phyloP scores from a whole-genome alignment of 768 basidiomycete genomes.

The Rhodosporidiobolus odoratus region DNA sequence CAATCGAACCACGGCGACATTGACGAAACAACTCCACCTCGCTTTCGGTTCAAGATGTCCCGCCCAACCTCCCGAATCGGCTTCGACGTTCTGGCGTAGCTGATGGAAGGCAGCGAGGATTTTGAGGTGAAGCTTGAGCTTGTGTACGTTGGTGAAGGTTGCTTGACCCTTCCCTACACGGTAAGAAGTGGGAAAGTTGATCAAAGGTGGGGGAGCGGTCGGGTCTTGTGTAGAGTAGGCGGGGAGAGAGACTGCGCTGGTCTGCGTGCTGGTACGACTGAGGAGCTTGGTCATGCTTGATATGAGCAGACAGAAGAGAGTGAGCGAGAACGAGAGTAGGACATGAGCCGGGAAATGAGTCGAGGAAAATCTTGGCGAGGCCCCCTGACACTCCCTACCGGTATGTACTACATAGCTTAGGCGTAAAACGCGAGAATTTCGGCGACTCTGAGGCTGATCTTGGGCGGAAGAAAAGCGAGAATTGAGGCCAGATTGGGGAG shows the following conservation, averaged over 20 bases:
- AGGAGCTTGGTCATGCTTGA: too few species aligned
- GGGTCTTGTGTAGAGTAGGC: not conserved
- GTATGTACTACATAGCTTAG: too few species aligned
- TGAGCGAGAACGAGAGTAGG: too few species aligned
- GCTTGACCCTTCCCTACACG: not conserved
- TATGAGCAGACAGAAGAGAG: too few species aligned
- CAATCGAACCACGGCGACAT: constrained; percentile 26
- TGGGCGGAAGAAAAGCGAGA: too few species aligned
- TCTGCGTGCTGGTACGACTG: too few species aligned
- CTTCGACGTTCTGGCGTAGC: constrained; percentile 8
- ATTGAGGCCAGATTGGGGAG: too few species aligned
- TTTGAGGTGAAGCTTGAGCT: constrained; percentile 34
- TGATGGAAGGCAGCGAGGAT: constrained; percentile 39
- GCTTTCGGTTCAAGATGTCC: constrained; percentile 27
- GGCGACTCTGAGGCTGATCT: too few species aligned
- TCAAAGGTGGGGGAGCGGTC: not conserved
- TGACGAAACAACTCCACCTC: constrained; percentile 33
- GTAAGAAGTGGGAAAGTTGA: not conserved
- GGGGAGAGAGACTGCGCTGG: not conserved
- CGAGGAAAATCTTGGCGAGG: too few species aligned
- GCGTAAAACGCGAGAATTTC: too few species aligned
- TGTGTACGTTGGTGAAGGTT: constrained; percentile 8
- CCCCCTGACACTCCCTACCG: too few species aligned
- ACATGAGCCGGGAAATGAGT: too few species aligned
- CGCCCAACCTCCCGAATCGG: not conserved